Evolutionary conservation across 805 yeast genomes (phyloP).

Genomic region (Peterozyma xylosa): DNA sequence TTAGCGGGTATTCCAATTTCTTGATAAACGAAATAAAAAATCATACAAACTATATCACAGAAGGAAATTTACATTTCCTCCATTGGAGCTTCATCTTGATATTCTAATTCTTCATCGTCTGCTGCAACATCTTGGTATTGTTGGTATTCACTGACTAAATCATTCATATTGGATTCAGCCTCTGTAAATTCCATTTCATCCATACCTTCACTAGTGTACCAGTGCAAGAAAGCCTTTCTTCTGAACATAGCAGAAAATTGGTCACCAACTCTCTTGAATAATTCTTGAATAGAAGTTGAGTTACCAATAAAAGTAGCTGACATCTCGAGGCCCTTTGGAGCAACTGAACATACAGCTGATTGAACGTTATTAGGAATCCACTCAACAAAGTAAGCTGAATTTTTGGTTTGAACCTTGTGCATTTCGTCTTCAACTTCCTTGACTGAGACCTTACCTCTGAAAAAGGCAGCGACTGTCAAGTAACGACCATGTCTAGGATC

Average conservation of each 20-base stretch:
- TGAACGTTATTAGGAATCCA: slow-evolving; percentile 97
- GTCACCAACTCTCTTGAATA: slow-evolving; percentile 82
- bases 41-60: background rate
- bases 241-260: slow-evolving; percentile 91
- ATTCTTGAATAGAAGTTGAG: slow-evolving; percentile 87
- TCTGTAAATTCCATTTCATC: slow-evolving; percentile 91
- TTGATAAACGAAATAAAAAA: background rate
- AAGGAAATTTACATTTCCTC: slow-evolving; percentile 31
- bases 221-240: slow-evolving; percentile 91
- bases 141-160: slow-evolving; percentile 82
- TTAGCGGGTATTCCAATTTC: too few relatives aligned
- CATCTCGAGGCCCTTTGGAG: slow-evolving; percentile 81
- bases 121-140: slow-evolving; percentile 82
- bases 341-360: slow-evolving; percentile 86
- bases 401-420: slow-evolving; percentile 75
- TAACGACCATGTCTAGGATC: slow-evolving; percentile 89
- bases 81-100: slow-evolving; percentile 56
- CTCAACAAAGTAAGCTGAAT: slow-evolving; percentile 80
- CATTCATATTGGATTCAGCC: slow-evolving; percentile 88
- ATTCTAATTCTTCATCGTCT: slow-evolving; percentile 70
- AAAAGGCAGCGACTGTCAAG: slow-evolving; percentile 88
- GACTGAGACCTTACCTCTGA: slow-evolving; percentile 87
- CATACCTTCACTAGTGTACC: slow-evolving; percentile 97
- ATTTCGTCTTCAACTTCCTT: slow-evolving; percentile 94
- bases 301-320: slow-evolving; percentile 91